Evolutionary conservation across 1,284 basidiomycete genomes (phyloP), one percentile per base, ranked within the genome.

Genomic region (Cryptococcus wingfieldii): DNA sequence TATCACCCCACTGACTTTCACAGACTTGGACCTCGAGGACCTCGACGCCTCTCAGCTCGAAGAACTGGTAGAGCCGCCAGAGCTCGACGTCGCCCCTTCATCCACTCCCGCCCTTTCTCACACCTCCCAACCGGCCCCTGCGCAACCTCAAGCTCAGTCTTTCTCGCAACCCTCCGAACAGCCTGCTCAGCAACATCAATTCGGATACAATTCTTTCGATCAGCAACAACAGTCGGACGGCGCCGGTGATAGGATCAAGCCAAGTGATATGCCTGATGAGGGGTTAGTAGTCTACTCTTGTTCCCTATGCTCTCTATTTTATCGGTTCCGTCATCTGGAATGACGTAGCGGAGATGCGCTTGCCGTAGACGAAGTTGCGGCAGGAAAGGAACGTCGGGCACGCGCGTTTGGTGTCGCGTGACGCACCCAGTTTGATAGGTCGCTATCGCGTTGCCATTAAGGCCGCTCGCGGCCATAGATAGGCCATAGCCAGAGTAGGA

Each of bases 181-280:
- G 13, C 48, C 19, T 9, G 38, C 16, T 27, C 46, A 47, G 46
- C 23, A 47, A n/a, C 23, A 47, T n/a, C 28, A 46, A 25, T n/a
- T 19, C 14, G 12, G 31, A n/a, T 16, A 38, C 47, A n/a, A 19
- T 14, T 49, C 38, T 18, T 25, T 59, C 13, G 58, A 60, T 14
- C 56, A 60, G 43, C 51, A 58, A 38, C 48, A 39, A 38, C 31
- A 34, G 48, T 37, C 48, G 25, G 56, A 54, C 38, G 54, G 44
- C 43, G 61, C 54, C 5, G 16, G 55, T 38, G 65, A 64, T 54
- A 64, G 72, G 56, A 82, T 93, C 27, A 83, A 89, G 54, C 91
- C 92, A 13, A 90, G 89, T 51, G 93, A 97, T 77, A 95, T 94
- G 91, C 93, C 93, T 77, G 94, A 97, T 71, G 93, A 96, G 89